Percentiles rank a stretch among this genome's conserved stretches.
Evolutionary conservation across 2,329 filamentous ascomycete species (phyloP).

Genomic region (Sporothrix variecibatus): DNA sequence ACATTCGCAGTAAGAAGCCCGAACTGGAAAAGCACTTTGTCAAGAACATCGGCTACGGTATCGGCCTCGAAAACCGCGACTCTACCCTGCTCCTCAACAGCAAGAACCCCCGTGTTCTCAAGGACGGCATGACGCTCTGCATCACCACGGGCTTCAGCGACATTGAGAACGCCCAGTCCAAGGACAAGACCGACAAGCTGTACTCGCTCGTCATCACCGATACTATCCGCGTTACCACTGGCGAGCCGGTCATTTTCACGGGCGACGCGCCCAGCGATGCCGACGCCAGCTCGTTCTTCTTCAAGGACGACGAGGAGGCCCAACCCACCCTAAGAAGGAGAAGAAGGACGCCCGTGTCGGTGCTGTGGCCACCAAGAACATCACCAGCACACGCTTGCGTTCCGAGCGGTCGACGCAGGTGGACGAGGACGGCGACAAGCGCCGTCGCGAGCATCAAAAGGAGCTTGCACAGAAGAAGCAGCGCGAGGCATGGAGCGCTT

Average conservation of each 20-base stretch:
- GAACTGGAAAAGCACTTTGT: slow-evolving; percentile 94
- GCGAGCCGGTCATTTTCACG: slow-evolving; percentile 87
- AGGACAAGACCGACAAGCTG: slow-evolving; percentile 84
- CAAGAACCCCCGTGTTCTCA: slow-evolving; percentile 80
- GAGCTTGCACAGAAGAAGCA: slow-evolving; percentile 86
- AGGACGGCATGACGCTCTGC: slow-evolving; percentile 95
- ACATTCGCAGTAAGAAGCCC: slow-evolving; percentile 87
- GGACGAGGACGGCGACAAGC: slow-evolving; percentile 86
- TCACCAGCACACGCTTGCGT: slow-evolving; percentile 88
- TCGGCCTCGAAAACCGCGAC: slow-evolving; percentile 91
- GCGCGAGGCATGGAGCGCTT: slow-evolving; percentile 80
- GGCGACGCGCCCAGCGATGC: slow-evolving; percentile 88
- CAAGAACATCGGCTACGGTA: slow-evolving; percentile 87
- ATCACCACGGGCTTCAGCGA: slow-evolving; percentile 89
- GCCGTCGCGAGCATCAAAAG: slow-evolving; percentile 88
- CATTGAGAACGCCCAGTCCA: slow-evolving; percentile 80
- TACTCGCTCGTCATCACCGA: slow-evolving; percentile 92
- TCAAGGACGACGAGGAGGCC: slow-evolving; percentile 92
- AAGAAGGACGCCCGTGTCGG: slow-evolving; percentile 82
- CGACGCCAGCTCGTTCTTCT: slow-evolving; percentile 96
- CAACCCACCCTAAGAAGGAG: slow-evolving; percentile 87
- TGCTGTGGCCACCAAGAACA: slow-evolving; percentile 90
- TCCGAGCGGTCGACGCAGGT: slow-evolving; percentile 86
- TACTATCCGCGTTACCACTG: slow-evolving; percentile 81
- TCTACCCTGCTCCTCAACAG: slow-evolving; percentile 78